Conservation (phyloP, 352 stramenopile genomes). For the Peronospora farinosa region DNA sequence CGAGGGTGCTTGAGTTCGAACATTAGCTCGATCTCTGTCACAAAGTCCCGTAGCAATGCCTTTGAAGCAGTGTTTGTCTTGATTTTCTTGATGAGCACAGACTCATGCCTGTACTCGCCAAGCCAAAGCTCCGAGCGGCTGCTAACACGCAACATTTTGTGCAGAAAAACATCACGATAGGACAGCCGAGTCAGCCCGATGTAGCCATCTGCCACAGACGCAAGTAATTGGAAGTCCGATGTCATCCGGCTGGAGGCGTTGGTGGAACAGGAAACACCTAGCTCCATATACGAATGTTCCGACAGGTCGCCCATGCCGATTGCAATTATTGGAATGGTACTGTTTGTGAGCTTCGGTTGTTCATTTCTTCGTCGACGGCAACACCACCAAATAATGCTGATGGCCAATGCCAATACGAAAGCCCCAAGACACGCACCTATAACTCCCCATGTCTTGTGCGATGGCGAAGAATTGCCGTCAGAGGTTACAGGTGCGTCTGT, state of each 20-base stretch:
- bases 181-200: constrained; percentile 58
- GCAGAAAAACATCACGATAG: constrained; percentile 66
- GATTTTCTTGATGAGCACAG: constrained; percentile 77
- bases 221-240: constrained; percentile 67
- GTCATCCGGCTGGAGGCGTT: constrained; percentile 62
- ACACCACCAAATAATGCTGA: constrained; percentile 37
- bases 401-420: constrained; percentile 28
- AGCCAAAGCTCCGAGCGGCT: constrained; percentile 70
- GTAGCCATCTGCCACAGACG: constrained; percentile 58
- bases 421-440: constrained; percentile 33
- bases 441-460: constrained; percentile 42
- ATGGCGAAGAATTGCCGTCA: constrained; percentile 17
- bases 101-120: constrained; percentile 56
- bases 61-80: constrained; percentile 67
- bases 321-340: constrained; percentile 40
- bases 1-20: constrained; percentile 56
- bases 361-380: constrained; percentile 36
- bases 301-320: constrained; percentile 55
- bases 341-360: constrained; percentile 43
- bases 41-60: constrained; percentile 58
- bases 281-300: constrained; percentile 54
- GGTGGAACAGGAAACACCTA: constrained; percentile 32
- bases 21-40: constrained; percentile 80
- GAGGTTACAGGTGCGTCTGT: constrained; percentile 13
- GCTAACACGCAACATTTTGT: constrained; percentile 69